These are phyloP conservation scores for Scytalidium lignicola DNA, from an alignment of 2,329 filamentous ascomycete species.

Conservation along the genomic window DNA sequence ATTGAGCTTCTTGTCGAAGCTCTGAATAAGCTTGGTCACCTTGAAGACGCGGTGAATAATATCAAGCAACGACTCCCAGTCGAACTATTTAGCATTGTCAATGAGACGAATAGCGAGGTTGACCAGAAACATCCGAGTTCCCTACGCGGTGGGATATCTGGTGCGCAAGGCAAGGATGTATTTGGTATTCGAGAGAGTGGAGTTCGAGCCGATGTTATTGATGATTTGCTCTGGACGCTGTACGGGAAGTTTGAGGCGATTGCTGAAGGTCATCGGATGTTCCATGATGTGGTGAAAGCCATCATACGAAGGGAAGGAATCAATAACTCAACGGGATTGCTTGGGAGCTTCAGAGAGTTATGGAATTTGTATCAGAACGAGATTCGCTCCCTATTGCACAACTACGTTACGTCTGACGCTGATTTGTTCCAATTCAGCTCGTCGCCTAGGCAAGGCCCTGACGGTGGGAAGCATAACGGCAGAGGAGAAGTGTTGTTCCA, in stretches of 20 bases:
- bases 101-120: slow-evolving; percentile 90
- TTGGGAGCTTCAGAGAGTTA: slow-evolving; percentile 88
- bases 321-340: slow-evolving; percentile 59
- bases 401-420: slow-evolving; percentile 90
- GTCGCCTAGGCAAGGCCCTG: slow-evolving; percentile 47
- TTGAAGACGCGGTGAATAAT: slow-evolving; percentile 81
- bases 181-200: slow-evolving; percentile 68
- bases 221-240: slow-evolving; percentile 85
- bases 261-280: slow-evolving; percentile 86
- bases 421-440: slow-evolving; percentile 66
- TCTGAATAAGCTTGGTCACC: slow-evolving; percentile 78
- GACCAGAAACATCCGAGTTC: slow-evolving; percentile 89
- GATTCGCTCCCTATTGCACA: slow-evolving; percentile 88
- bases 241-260: slow-evolving; percentile 98
- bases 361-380: slow-evolving; percentile 99
- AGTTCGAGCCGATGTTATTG: slow-evolving; percentile 77
- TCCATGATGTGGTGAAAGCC: slow-evolving; percentile 86
- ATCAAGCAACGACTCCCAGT: slow-evolving; percentile 92
- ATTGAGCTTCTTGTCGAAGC: slow-evolving; percentile 83
- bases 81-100: slow-evolving; percentile 88
- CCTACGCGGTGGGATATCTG: slow-evolving; percentile 47
- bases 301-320: slow-evolving; percentile 76
- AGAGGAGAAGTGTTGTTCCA: slow-evolving; percentile 62
- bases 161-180: slow-evolving; percentile 53
- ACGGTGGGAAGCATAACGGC: slow-evolving; percentile 23